Evolutionary conservation across 2,329 filamentous ascomycete species (phyloP), one percentile per base, ranked within the genome.

Genomic region (Tolypocladium ophioglossoides): DNA sequence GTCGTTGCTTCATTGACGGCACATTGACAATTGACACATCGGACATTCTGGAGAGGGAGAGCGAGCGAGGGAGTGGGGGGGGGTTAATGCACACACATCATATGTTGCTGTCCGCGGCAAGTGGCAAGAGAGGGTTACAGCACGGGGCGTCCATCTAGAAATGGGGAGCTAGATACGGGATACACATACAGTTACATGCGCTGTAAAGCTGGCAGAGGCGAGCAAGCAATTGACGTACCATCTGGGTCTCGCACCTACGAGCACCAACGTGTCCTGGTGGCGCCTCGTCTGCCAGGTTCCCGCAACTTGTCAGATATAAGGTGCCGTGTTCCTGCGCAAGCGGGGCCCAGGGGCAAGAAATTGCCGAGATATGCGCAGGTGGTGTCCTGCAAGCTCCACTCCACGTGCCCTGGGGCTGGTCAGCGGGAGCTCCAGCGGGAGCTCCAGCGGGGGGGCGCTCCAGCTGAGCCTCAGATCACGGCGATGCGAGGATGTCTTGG

Each of bases 281-380:
- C 4, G 32, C 1, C 4, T n/a, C n/a, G n/a, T n/a, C n/a, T n/a
- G n/a, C n/a, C n/a, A n/a, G n/a, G n/a, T n/a, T n/a, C n/a, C n/a
- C n/a, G n/a, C n/a, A n/a, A n/a, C n/a, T n/a, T n/a, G n/a, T n/a
- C n/a, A n/a, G n/a, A n/a, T n/a, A n/a, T n/a, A n/a, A n/a, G n/a
- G n/a, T n/a, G n/a, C 20, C 30, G n/a, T 24, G 51, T 47, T 47
- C 51, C 51, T 52, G 51, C 51, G 40, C 40, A 47, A 52, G 51
- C 40, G 51, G 30, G 32, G 27, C 27, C 40, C 30, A 38, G 18
- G n/a, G n/a, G n/a, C n/a, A n/a, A n/a, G n/a, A 34, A 35, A 14
- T 32, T 32, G 44, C 44, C 44, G 44, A 47, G 24, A 47, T 11
- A 20, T 27, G 44, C 18, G 44, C 27, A 32, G 44, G 11, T 30